Evolutionary conservation across 306 rosid species (phyloP), one percentile per base, ranked within the genome.

Genomic region (Corylus heterophylla): DNA sequence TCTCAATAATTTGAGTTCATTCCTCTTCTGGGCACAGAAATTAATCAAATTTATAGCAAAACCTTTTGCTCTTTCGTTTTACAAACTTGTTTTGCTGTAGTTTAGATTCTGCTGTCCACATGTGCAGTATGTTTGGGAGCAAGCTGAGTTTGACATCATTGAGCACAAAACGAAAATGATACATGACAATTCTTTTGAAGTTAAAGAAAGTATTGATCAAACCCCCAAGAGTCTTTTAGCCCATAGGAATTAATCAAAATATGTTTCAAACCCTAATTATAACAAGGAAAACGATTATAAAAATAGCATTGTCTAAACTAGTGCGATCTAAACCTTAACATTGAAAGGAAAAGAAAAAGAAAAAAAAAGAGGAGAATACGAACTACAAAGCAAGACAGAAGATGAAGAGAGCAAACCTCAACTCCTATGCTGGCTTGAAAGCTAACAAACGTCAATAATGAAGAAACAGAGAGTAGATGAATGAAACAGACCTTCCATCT

Each of bases 61-160:
- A 20, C 17, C 47, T 22, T 8, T 73, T 13, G 17, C 31, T 35
- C 56, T 35, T 63, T 45, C 29, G 14, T 49, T 31, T 44, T 35
- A 45, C 39, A 50, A 29, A 48, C 27, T 18, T 12, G 22, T 58
- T 71, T 84, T 74, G 14, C 18, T 59, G 12, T 78, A 54, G 75
- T 68, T 55, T 73, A 64, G 49, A 80, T 56, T 76, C 69, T 47
- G 80, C 70, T 71, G 74, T 67, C 54, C 59, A 76, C 82, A 79
- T 79, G 51, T 87, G 90, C 91, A 92, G 98, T 92, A 92, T 77
- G 85, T 88, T 12, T 94, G 98, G 97, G 98, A 94, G 89, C 97
- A 94, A 87, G 97, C 91, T 56, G 98, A 94, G 71, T 94, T 92
- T 18, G 97, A 94, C 81, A 81, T 92, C 64, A 76, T 92, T 79